Evolutionary conservation across 2,329 filamentous ascomycete genomes (phyloP).

Genomic region (Chaetothyriales sp.): DNA sequence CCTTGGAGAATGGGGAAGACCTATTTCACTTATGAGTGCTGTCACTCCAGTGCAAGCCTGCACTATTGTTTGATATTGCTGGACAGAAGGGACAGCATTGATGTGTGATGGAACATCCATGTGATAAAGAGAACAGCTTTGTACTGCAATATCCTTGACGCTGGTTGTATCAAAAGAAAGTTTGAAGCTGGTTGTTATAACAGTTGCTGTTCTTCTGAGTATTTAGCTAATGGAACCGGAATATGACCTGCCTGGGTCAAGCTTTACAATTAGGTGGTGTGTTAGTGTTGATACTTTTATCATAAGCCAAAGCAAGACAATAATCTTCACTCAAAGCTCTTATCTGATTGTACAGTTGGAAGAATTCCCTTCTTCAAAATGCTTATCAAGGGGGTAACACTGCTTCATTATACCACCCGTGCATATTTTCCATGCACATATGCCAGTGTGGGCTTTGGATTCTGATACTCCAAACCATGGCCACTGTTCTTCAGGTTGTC

Average conservation of each 20-base stretch:
- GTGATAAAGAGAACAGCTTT: neutral
- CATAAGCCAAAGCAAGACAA: neutral
- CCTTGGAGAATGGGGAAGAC: neutral
- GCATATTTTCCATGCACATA: slow-evolving; percentile 5
- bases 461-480: slow-evolving; percentile 1
- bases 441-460: slow-evolving; percentile 3
- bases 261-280: neutral
- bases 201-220: neutral
- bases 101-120: neutral
- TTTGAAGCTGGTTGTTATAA: neutral
- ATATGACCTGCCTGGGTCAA: neutral
- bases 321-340: neutral
- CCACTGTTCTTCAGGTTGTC: neutral
- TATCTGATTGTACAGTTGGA: neutral
- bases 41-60: neutral
- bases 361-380: neutral
- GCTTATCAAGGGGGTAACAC: too few relatives aligned
- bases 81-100: neutral
- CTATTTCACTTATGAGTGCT: neutral
- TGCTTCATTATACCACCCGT: neutral
- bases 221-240: neutral
- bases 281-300: too few relatives aligned
- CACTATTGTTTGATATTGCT: neutral
- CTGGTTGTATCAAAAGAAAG: neutral
- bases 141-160: neutral